These are phyloP conservation scores for Trichoderma semiorbis DNA, from an alignment of 2,329 filamentous ascomycete genomes.

Conservation along the genomic window DNA sequence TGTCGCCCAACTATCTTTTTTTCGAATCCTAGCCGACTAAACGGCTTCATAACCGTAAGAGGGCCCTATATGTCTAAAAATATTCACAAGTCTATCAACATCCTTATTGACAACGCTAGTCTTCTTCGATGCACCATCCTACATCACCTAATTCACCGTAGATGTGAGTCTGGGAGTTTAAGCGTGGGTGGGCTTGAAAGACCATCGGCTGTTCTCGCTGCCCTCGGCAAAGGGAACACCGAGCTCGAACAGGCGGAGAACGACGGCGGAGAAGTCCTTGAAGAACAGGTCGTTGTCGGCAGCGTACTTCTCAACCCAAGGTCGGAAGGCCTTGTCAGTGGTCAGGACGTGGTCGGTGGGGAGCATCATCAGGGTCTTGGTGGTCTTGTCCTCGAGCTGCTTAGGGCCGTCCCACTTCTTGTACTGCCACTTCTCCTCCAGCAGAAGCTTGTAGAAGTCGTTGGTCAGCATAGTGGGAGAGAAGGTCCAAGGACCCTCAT, in stretches of 20 bases:
- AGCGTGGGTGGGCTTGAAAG: slow-evolving; percentile 57
- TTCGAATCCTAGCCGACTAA: neutral
- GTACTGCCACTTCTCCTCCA: slow-evolving; percentile 90
- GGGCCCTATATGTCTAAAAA: slow-evolving; percentile 1
- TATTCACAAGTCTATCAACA: neutral
- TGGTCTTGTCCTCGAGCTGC: slow-evolving; percentile 83
- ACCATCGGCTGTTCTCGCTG: slow-evolving; percentile 52
- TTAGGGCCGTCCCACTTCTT: slow-evolving; percentile 89
- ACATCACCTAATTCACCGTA: neutral
- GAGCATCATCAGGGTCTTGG: slow-evolving; percentile 94
- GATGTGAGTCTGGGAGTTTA: neutral
- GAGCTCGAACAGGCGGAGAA: slow-evolving; percentile 84
- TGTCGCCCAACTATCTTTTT: neutral
- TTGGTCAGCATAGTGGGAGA: slow-evolving; percentile 89
- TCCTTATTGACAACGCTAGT: slow-evolving; percentile 17
- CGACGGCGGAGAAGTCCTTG: slow-evolving; percentile 79
- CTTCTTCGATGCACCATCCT: neutral
- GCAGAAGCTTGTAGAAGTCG: slow-evolving; percentile 84
- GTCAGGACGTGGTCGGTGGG: slow-evolving; percentile 85
- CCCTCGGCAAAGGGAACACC: slow-evolving; percentile 81
- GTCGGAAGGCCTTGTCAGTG: slow-evolving; percentile 82
- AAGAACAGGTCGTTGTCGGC: slow-evolving; percentile 91
- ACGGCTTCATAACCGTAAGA: neutral
- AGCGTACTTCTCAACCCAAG: slow-evolving; percentile 80
- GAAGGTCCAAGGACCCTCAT: slow-evolving; percentile 87